Conservation (phyloP, 768 basidiomycete species). For the Leccinum broughii region DNA sequence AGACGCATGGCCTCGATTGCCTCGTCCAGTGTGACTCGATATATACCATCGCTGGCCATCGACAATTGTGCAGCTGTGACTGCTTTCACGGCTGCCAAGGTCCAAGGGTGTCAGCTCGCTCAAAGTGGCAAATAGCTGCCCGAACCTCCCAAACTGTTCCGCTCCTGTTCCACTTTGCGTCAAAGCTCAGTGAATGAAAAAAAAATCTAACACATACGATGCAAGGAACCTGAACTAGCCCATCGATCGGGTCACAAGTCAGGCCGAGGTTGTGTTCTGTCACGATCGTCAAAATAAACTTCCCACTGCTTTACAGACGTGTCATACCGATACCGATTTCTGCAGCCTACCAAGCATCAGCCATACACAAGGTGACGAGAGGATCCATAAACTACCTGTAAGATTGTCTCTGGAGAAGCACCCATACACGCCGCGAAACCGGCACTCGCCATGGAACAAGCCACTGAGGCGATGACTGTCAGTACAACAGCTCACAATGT, state of each 20-base stretch:
- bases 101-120: conserved; percentile 9
- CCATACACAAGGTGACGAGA: not conserved
- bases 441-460: conserved; percentile 94
- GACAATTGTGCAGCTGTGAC: conserved; percentile 93
- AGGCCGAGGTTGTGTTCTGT: conserved; percentile 83
- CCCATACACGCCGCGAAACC: conserved; percentile 96
- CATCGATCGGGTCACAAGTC: conserved; percentile 94
- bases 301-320: not conserved
- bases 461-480: conserved; percentile 50
- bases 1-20: conserved; percentile 95
- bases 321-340: conserved; percentile 84
- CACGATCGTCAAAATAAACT: conserved; percentile 5
- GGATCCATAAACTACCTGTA: conserved; percentile 51
- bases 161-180: conserved; percentile 48
- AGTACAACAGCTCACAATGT: not conserved
- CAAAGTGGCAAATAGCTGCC: not conserved
- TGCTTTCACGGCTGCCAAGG: conserved; percentile 76
- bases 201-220: conserved; percentile 53
- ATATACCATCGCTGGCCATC: conserved; percentile 87
- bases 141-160: conserved; percentile 82
- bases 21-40: conserved; percentile 87
- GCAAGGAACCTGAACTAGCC: conserved; percentile 93
- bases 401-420: conserved; percentile 77
- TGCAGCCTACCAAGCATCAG: conserved; percentile 53
- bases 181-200: conserved; percentile 1